Evolutionary conservation across 2,329 filamentous ascomycete species (phyloP).

Genomic region (Monilinia vaccinii-corymbosi): DNA sequence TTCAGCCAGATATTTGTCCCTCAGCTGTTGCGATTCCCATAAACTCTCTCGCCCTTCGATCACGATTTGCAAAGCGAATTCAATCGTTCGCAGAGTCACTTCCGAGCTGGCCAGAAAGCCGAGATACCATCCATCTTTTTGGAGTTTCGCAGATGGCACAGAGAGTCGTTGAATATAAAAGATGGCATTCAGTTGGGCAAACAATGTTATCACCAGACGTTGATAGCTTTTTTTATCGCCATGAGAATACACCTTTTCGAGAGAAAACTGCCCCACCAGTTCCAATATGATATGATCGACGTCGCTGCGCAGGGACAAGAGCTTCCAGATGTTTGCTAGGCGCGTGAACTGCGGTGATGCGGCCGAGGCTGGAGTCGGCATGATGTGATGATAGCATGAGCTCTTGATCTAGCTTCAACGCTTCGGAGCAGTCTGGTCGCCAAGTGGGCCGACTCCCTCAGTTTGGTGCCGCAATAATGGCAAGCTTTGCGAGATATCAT

Average conservation of each 20-base stretch:
- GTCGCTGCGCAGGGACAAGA: constrained; percentile 33
- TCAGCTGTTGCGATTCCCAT: constrained; percentile 21
- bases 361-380: constrained; percentile 25
- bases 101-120: constrained; percentile 35
- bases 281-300: constrained; percentile 35
- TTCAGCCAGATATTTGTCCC: constrained; percentile 33
- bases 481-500: constrained; percentile 6
- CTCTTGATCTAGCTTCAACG: constrained; percentile 4
- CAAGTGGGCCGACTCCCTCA: constrained; percentile 14
- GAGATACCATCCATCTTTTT: constrained; percentile 30
- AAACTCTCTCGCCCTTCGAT: constrained; percentile 19
- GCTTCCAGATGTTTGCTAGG: constrained; percentile 31
- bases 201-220: constrained; percentile 30
- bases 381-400: constrained; percentile 14
- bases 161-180: constrained; percentile 35
- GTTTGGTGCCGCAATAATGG: constrained; percentile 8
- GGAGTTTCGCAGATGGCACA: constrained; percentile 31
- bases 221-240: constrained; percentile 31
- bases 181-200: constrained; percentile 33
- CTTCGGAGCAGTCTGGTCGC: constrained; percentile 9
- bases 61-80: constrained; percentile 33
- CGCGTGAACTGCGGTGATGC: constrained; percentile 33
- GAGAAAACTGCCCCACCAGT: constrained; percentile 35
- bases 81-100: constrained; percentile 31
- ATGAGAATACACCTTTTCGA: constrained; percentile 35